Conservation (phyloP, 2,329 filamentous ascomycete species). For the Colletotrichum sp. region DNA sequence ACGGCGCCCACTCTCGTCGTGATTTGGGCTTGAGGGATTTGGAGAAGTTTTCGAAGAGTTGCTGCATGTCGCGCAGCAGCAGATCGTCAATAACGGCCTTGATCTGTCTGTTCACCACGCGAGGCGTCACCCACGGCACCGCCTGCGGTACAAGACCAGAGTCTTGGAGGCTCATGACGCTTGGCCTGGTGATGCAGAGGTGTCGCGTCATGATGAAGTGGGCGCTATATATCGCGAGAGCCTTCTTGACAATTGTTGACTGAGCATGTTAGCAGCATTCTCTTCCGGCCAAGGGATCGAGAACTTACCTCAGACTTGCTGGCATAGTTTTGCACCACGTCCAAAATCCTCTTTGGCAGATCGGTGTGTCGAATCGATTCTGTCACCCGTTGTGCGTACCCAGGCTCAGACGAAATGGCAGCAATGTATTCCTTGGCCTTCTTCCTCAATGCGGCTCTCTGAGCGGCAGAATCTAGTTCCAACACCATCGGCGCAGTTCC, state of each 20-base stretch:
- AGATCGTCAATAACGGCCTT: constrained; percentile 63
- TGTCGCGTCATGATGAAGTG: constrained; percentile 63
- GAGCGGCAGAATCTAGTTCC: constrained; percentile 44
- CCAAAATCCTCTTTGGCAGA: constrained; percentile 51
- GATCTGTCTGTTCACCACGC: constrained; percentile 61
- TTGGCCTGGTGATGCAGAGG: constrained; percentile 52
- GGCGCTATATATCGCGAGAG: constrained; percentile 60
- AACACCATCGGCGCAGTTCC: constrained; percentile 56
- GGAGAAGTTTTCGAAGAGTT: constrained; percentile 57
- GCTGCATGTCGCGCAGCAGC: constrained; percentile 54
- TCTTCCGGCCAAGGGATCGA: not conserved
- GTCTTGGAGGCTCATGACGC: constrained; percentile 36
- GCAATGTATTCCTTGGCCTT: constrained; percentile 53
- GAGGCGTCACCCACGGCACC: constrained; percentile 51
- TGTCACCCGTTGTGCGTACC: constrained; percentile 56
- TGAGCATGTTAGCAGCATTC: constrained; percentile 22
- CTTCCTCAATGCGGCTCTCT: constrained; percentile 51
- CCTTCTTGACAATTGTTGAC: constrained; percentile 56
- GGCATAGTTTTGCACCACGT: constrained; percentile 53
- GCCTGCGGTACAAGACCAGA: constrained; percentile 49
- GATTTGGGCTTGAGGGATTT: constrained; percentile 60
- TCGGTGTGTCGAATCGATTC: constrained; percentile 48
- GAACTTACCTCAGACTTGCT: constrained; percentile 46
- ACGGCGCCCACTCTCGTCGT: constrained; percentile 60
- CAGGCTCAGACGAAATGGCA: constrained; percentile 51